Base-by-base conservation (phyloP, 2,329 filamentous ascomycete species). In the Sclerotinia trifoliorum region DNA sequence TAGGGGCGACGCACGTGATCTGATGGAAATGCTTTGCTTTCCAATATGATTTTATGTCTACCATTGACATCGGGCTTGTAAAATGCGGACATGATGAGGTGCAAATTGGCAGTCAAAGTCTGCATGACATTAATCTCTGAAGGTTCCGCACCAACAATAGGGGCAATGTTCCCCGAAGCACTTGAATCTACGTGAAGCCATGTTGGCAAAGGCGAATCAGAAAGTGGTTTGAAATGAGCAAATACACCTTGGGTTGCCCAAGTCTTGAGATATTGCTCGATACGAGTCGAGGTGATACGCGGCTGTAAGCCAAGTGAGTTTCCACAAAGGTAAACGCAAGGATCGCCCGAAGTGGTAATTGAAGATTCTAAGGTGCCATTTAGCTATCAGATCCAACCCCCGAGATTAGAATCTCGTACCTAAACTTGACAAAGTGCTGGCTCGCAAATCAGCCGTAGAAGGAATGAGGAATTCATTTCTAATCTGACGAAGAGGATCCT, bases 301-400 rank as follows among this genome's bases (percentile, higher is more conserved):
- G 91, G 91, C 76, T 94, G 91, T 21, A 93, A 82, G 32, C 91
- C 91, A 5, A 94, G 83, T 0, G 90, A 93, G 78, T 94, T 94
- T 51, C 91, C 91, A 75, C 90, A 93, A 54, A 94, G 83, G 75
- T 94, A 94, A 69, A 90, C 87, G 51, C 67, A 71, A 19, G 69
- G 55, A 56, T 74, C 73, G 68, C 61, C 61, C 69, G 72, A 70
- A 61, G 70, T 68, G 13, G 70, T 62, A 63, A 70, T 71, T 74
- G 65, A 63, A 55, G 71, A 71, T 61, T 68, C 73, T 73, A 55
- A 39, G 46, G 54, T 62, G 39, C 24, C 48, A 55, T 61, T 63
- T 44, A 67, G 61, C 29, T 48, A 48, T 39, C 35, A 48, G 21
- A 60, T 57, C 42, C 48, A 52, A 68, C 42, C 52, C 61, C 26